Conservation (phyloP, 129 eudicot genomes). For the Artemisia tridentata region DNA sequence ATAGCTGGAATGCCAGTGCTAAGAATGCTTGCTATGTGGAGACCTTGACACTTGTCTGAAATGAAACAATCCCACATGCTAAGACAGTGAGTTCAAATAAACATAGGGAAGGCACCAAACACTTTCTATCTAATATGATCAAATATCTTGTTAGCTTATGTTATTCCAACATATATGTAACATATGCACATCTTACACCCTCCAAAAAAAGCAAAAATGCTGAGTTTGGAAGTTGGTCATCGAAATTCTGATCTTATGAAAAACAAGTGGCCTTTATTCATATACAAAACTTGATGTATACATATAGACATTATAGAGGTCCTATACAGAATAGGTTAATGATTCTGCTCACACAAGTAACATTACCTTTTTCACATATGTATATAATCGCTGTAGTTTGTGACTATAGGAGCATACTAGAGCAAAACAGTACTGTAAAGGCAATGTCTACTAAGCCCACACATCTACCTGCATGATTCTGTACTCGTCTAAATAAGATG, state of each 20-base stretch:
- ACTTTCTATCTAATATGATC: conserved; percentile 16
- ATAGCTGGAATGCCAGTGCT: conserved; percentile 97
- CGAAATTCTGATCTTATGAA: neutral
- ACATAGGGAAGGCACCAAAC: conserved; percentile 26
- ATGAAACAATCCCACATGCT: conserved; percentile 69
- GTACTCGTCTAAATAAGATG: conserved; percentile 3
- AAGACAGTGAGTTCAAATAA: conserved; percentile 56
- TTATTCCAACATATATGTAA: neutral
- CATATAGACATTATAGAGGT: neutral
- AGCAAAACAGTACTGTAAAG: neutral
- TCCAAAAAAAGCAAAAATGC: conserved; percentile 1
- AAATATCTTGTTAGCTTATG: neutral
- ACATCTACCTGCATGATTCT: conserved; percentile 13
- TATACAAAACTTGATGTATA: neutral
- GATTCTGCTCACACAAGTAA: neutral
- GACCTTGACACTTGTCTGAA: conserved; percentile 98
- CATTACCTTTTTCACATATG: neutral
- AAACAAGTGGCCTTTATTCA: neutral
- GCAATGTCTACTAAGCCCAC: neutral
- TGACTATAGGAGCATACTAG: too few species aligned
- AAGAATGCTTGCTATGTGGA: conserved; percentile 97
- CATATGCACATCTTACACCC: conserved; percentile 2
- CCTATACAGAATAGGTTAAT: neutral
- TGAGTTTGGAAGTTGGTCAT: neutral
- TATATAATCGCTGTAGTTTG: neutral